phyloP scores from a whole-genome alignment of 441 rosid genomes.

The Viola pubescens region DNA sequence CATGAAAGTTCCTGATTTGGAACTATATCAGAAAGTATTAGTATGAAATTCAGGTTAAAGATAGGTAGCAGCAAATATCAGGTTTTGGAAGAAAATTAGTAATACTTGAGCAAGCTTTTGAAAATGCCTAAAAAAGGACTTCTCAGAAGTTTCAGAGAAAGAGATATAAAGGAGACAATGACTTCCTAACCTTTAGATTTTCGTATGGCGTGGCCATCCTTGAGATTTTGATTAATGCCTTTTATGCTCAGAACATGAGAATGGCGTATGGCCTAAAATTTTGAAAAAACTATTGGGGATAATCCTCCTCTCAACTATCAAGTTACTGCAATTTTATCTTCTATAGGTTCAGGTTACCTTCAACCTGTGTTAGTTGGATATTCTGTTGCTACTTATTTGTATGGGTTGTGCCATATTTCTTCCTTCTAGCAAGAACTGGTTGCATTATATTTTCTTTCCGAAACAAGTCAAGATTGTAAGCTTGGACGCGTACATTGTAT shows the following conservation, averaged over 20 bases:
- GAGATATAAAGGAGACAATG: too few species aligned
- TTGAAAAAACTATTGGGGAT: background rate
- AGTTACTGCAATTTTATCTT: background rate
- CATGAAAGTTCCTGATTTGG: background rate
- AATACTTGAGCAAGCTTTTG: background rate
- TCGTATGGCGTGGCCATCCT: too few species aligned
- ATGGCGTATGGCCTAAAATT: too few species aligned
- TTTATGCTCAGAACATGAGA: too few species aligned
- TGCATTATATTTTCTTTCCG: constrained; percentile 2
- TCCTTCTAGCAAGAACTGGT: constrained; percentile 1
- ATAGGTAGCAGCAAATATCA: constrained; percentile 3
- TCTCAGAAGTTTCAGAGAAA: too few species aligned
- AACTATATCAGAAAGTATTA: background rate
- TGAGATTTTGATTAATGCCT: too few species aligned
- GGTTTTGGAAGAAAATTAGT: background rate
- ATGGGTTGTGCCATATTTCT: background rate
- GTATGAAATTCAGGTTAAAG: constrained; percentile 4
- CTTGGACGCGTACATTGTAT: background rate
- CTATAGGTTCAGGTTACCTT: background rate
- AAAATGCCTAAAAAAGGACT: background rate
- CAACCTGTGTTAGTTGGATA: background rate
- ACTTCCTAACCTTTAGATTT: too few species aligned
- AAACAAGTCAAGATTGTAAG: constrained; percentile 1
- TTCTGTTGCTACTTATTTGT: background rate
- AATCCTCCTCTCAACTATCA: background rate